phyloP scores from a whole-genome alignment of 768 basidiomycete genomes.

The Auricularia cornea region DNA sequence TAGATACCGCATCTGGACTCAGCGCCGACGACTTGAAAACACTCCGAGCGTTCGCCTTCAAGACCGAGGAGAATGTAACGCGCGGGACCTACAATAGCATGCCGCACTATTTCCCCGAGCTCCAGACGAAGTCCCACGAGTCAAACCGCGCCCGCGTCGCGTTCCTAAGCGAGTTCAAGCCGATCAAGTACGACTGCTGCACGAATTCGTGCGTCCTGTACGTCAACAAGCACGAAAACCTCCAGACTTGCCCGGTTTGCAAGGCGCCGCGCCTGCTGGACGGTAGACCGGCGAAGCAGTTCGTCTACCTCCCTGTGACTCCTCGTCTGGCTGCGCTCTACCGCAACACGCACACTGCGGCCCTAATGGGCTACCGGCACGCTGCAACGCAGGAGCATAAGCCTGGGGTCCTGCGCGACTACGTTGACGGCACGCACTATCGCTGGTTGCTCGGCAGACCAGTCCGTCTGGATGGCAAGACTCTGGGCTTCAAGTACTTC shows the following conservation, averaged over 20 bases:
- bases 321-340: conserved; percentile 26
- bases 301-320: conserved; percentile 34
- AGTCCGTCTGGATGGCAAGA: conserved; percentile 22
- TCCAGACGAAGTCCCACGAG: conserved; percentile 2
- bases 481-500: conserved; percentile 26
- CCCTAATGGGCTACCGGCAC: conserved; percentile 22
- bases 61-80: too few species aligned
- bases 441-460: conserved; percentile 10
- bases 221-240: conserved; percentile 21
- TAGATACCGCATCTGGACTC: too few species aligned
- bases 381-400: conserved; percentile 12
- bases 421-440: conserved; percentile 32
- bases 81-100: too few species aligned
- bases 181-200: conserved; percentile 34
- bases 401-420: conserved; percentile 20
- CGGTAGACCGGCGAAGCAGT: conserved; percentile 19
- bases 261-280: conserved; percentile 16
- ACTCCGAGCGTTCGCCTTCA: too few species aligned
- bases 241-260: conserved; percentile 30
- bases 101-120: too few species aligned
- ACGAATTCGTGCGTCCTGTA: conserved; percentile 33
- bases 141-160: conserved; percentile 13
- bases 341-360: conserved; percentile 13
- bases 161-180: conserved; percentile 26
- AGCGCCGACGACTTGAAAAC: too few species aligned